Evolutionary conservation across 2,329 filamentous ascomycete genomes (phyloP).

Genomic region (Myrmaecium sp.): DNA sequence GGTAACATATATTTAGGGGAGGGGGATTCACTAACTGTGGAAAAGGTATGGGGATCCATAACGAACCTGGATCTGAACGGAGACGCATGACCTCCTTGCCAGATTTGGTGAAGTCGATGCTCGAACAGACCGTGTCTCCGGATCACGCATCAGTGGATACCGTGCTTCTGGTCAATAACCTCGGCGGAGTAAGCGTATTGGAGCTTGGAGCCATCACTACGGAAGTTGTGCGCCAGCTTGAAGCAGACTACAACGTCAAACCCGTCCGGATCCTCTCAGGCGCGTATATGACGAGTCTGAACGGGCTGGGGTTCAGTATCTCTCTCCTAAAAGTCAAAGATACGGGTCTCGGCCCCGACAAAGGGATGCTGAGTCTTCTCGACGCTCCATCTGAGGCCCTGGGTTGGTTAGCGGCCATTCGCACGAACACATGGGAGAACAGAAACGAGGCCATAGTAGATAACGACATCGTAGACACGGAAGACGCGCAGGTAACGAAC

Average conservation of each 20-base stretch:
- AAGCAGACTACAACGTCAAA: slow-evolving; percentile 39
- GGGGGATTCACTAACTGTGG: neutral
- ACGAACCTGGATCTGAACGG: slow-evolving; percentile 23
- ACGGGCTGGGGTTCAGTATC: slow-evolving; percentile 55
- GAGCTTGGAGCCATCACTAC: slow-evolving; percentile 56
- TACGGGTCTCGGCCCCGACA: slow-evolving; percentile 38
- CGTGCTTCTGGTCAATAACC: slow-evolving; percentile 57
- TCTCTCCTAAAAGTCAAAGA: slow-evolving; percentile 47
- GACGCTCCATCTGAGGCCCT: slow-evolving; percentile 51
- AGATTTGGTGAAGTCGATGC: slow-evolving; percentile 38
- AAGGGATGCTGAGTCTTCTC: slow-evolving; percentile 48
- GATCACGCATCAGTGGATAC: no score
- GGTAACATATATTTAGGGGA: neutral
- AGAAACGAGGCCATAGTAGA: slow-evolving; percentile 25
- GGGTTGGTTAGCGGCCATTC: slow-evolving; percentile 48
- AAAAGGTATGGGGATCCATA: no score
- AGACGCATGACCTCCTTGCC: slow-evolving; percentile 26
- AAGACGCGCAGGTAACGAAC: slow-evolving; percentile 34
- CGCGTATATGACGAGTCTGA: slow-evolving; percentile 57
- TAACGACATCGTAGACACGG: slow-evolving; percentile 23
- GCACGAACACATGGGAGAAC: slow-evolving; percentile 40
- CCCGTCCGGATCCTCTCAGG: slow-evolving; percentile 45
- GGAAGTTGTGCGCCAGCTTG: slow-evolving; percentile 47
- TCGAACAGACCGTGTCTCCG: no score
- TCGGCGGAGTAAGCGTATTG: slow-evolving; percentile 55